These are phyloP conservation scores for Talaromyces proteolyticus DNA, from an alignment of 495 filamentous ascomycete species.

Conservation along the genomic window DNA sequence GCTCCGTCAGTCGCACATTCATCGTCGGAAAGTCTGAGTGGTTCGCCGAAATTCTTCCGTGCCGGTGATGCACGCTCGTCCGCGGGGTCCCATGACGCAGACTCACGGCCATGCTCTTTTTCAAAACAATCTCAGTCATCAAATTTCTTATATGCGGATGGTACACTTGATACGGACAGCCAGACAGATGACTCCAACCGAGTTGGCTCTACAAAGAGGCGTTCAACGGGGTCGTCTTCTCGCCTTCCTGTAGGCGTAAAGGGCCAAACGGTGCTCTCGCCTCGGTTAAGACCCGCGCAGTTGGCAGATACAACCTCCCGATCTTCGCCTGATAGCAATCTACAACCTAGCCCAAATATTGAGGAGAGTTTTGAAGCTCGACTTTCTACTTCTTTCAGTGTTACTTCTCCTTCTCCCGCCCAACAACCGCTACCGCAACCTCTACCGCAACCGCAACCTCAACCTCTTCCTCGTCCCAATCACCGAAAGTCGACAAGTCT, in stretches of 20 bases:
- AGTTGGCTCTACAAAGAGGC: conserved; percentile 18
- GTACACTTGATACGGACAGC: conserved; percentile 31
- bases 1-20: conserved; percentile 22
- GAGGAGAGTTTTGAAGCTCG: conserved; percentile 13
- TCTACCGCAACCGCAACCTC: too few relatives aligned
- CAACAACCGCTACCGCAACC: too few relatives aligned
- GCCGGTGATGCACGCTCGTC: conserved; percentile 59
- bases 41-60: conserved; percentile 67
- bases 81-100: conserved; percentile 17
- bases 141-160: conserved; percentile 55
- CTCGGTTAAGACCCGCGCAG: conserved; percentile 34
- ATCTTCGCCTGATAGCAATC: conserved; percentile 18
- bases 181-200: conserved; percentile 14
- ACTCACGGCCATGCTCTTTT: conserved; percentile 18
- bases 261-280: conserved; percentile 28
- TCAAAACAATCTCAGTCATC: conserved; percentile 30
- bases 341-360: conserved; percentile 11
- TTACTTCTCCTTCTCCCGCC: neutral
- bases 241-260: conserved; percentile 23
- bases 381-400: neutral
- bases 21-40: conserved; percentile 18
- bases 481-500: conserved; percentile 37
- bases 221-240: conserved; percentile 27
- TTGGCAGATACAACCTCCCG: conserved; percentile 20
- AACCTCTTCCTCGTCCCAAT: neutral